These are phyloP conservation scores for Tolypocladium tropicale DNA, from an alignment of 2,329 filamentous ascomycete genomes.

Conservation along the genomic window DNA sequence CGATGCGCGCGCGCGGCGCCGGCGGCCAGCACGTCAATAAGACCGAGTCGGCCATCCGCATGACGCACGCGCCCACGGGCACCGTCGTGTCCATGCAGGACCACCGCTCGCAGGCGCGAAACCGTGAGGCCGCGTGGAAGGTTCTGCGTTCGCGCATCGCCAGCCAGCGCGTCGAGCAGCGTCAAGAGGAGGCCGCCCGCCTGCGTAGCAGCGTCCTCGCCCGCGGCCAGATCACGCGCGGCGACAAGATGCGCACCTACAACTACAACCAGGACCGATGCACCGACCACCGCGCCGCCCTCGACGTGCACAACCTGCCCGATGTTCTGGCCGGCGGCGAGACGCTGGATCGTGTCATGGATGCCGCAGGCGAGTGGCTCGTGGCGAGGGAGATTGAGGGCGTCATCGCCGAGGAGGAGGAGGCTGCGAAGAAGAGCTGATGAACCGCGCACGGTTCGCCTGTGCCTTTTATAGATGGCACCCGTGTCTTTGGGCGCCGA, in stretches of 20 bases:
- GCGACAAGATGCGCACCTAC: constrained; percentile 91
- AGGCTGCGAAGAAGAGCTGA: constrained; percentile 9
- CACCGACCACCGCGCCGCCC: constrained; percentile 76
- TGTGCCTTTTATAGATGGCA: neutral
- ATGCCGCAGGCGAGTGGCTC: constrained; percentile 68
- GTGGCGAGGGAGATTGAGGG: constrained; percentile 63
- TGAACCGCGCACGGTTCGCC: neutral
- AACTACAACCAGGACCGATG: constrained; percentile 69
- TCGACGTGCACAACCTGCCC: constrained; percentile 71
- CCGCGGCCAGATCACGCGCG: constrained; percentile 72
- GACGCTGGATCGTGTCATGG: constrained; percentile 64
- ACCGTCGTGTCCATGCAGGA: constrained; percentile 90
- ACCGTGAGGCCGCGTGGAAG: constrained; percentile 80
- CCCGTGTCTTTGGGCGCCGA: neutral
- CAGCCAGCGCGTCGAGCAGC: constrained; percentile 66
- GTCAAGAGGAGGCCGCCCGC: constrained; percentile 68
- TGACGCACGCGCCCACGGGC: constrained; percentile 83
- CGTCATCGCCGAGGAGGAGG: constrained; percentile 54
- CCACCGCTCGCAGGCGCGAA: constrained; percentile 78
- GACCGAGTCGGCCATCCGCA: constrained; percentile 87
- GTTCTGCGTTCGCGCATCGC: constrained; percentile 75
- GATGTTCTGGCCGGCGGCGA: constrained; percentile 68
- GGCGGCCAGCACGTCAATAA: constrained; percentile 98
- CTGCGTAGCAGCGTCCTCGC: constrained; percentile 72
- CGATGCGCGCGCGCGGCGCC: constrained; percentile 85